A percentile compares a stretch with the other conserved stretches of the same genome.
Evolutionary conservation across 768 basidiomycete genomes (phyloP).

Genomic region (Cystofilobasidium ferigula): DNA sequence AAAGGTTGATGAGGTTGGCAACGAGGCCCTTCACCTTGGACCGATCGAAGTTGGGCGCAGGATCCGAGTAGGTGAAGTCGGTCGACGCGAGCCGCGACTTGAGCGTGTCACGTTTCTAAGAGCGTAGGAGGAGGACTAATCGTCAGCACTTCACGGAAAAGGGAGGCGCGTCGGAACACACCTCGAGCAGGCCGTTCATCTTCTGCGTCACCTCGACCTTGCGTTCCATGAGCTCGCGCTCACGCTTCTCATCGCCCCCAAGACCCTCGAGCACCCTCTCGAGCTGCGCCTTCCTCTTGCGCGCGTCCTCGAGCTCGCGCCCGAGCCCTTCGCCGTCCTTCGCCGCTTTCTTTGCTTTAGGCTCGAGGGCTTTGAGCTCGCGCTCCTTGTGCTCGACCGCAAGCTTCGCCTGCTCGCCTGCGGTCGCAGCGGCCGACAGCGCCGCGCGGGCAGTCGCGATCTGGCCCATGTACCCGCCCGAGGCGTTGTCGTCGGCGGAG

Average conservation of each 20-base stretch:
- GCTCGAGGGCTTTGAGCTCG: conserved; percentile 66
- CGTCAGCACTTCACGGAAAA: neutral
- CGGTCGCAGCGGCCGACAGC: conserved; percentile 63
- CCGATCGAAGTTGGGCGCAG: conserved; percentile 68
- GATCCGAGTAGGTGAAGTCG: conserved; percentile 72
- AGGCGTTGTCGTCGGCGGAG: conserved; percentile 53
- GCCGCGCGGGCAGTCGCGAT: conserved; percentile 71
- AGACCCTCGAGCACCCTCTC: conserved; percentile 48
- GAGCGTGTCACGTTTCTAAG: conserved; percentile 41
- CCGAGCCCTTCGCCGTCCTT: conserved; percentile 65
- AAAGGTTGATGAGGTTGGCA: conserved; percentile 71
- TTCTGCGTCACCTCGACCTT: conserved; percentile 48
- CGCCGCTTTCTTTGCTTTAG: conserved; percentile 68
- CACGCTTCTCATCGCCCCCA: conserved; percentile 68
- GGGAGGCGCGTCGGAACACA: conserved; percentile 33
- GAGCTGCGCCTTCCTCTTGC: conserved; percentile 47
- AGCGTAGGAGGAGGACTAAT: neutral
- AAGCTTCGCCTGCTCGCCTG: conserved; percentile 69
- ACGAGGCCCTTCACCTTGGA: conserved; percentile 81
- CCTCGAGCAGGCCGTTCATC: conserved; percentile 55
- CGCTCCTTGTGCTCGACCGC: conserved; percentile 65
- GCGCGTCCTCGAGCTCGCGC: conserved; percentile 50
- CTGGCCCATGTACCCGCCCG: conserved; percentile 94
- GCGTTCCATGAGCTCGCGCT: conserved; percentile 48
- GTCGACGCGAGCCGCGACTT: conserved; percentile 52